These are phyloP conservation scores for Paramecium biaurelia DNA, from an alignment of 73 alveolate genomes.

Conservation along the genomic window DNA sequence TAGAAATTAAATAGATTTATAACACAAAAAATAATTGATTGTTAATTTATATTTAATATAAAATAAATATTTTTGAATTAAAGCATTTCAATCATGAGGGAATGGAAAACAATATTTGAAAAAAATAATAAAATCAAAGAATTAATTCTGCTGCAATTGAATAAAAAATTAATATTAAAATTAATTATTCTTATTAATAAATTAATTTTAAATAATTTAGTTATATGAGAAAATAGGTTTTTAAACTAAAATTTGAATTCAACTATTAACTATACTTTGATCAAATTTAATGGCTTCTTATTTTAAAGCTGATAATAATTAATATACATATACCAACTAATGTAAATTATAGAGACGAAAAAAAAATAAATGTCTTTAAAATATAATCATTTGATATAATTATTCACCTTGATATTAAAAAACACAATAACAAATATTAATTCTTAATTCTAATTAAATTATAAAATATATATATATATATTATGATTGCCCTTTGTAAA, in stretches of 20 bases:
- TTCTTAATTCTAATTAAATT: neutral
- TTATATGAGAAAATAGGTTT: neutral
- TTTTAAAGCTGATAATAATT: neutral
- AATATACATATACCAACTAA: neutral
- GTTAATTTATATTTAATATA: neutral
- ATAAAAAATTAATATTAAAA: neutral
- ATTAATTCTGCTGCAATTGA: neutral
- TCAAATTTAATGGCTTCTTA: neutral
- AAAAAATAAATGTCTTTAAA: neutral
- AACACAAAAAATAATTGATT: neutral
- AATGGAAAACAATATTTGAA: neutral
- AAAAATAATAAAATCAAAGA: neutral
- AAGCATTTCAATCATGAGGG: neutral
- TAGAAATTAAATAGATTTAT: neutral
- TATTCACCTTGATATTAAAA: neutral
- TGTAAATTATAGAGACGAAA: neutral
- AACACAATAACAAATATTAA: neutral
- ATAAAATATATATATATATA: no score
- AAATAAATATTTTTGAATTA: neutral
- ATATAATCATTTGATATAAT: neutral
- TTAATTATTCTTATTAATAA: neutral
- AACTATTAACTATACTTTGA: neutral
- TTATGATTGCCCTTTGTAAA: neutral
- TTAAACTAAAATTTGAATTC: neutral
- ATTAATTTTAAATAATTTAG: neutral